Percentiles rank a stretch among this genome's conserved stretches.
Conservation (phyloP, 1,139 yeast genomes). For the Blastobotrys elegans region DNA sequence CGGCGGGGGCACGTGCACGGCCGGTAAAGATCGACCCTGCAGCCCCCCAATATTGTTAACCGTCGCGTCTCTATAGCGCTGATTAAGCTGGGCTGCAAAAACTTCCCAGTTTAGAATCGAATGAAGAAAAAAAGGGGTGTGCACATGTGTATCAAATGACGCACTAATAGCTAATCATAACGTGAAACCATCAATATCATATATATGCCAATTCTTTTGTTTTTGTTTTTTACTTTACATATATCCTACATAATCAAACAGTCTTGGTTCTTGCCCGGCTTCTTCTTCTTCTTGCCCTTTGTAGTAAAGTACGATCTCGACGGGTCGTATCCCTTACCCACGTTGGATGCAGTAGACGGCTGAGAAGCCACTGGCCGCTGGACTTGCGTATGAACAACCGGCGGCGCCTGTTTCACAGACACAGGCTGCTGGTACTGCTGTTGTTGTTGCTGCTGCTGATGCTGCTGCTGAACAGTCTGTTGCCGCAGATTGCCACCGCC, state of each 20-base stretch:
- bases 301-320: conserved; percentile 18
- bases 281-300: conserved; percentile 17
- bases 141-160: too few species aligned
- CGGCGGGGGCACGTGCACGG: too few species aligned
- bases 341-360: conserved; percentile 9
- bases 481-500: background rate
- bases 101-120: too few species aligned
- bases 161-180: too few species aligned
- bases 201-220: too few species aligned
- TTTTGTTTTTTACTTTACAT: too few species aligned
- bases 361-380: conserved; percentile 9
- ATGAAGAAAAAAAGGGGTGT: too few species aligned
- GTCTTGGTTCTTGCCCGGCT: conserved; percentile 22
- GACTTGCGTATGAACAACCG: background rate
- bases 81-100: too few species aligned
- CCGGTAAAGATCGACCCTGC: too few species aligned
- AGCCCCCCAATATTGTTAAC: too few species aligned
- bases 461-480: background rate
- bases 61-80: too few species aligned
- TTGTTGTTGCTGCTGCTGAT: background rate
- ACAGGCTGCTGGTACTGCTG: background rate
- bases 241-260: conserved; percentile 29
- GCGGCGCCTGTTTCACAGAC: conserved; percentile 3
- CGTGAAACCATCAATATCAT: too few species aligned
- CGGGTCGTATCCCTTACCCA: conserved; percentile 17